Conservation (phyloP, 495 filamentous ascomycete genomes). For the Antarctomyces pellizariae region DNA sequence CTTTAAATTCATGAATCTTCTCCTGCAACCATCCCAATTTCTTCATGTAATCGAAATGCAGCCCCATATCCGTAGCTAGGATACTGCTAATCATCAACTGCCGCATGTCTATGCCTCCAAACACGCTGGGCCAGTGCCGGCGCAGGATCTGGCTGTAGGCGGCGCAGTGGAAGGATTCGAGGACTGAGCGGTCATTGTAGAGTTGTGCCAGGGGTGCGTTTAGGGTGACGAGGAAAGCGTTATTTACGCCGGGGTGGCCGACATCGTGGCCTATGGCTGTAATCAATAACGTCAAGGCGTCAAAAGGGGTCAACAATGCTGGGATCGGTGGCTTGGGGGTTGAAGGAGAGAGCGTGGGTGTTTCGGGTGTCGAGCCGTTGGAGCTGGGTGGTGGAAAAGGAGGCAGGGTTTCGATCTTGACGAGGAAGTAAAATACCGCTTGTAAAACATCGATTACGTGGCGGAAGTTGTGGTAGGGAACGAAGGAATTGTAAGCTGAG, state of each 20-base stretch:
- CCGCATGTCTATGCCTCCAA: conserved; percentile 49
- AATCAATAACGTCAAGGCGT: conserved; percentile 71
- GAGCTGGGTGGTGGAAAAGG: conserved; percentile 24
- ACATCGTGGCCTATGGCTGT: conserved; percentile 95
- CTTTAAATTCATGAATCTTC: conserved; percentile 44
- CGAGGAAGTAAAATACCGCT: conserved; percentile 77
- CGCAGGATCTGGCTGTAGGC: conserved; percentile 92
- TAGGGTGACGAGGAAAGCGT: conserved; percentile 77
- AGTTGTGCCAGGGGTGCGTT: conserved; percentile 92
- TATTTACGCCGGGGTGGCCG: conserved; percentile 94
- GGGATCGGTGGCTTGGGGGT: conserved; percentile 36
- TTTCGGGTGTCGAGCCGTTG: conserved; percentile 8
- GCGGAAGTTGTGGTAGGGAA: conserved; percentile 97
- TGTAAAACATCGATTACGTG: conserved; percentile 93
- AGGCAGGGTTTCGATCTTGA: conserved; percentile 57
- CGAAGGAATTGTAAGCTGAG: conserved; percentile 76
- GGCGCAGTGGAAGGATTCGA: conserved; percentile 94
- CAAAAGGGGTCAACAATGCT: conserved; percentile 52
- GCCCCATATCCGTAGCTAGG: conserved; percentile 85
- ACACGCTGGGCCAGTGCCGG: conserved; percentile 71
- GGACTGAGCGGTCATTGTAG: conserved; percentile 91
- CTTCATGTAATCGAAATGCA: conserved; percentile 91
- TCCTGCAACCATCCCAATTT: conserved; percentile 53
- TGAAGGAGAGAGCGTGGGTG: neutral
- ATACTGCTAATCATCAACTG: conserved; percentile 88